Conservation (phyloP, 768 basidiomycete genomes). For the Lactarius hengduanensis region DNA sequence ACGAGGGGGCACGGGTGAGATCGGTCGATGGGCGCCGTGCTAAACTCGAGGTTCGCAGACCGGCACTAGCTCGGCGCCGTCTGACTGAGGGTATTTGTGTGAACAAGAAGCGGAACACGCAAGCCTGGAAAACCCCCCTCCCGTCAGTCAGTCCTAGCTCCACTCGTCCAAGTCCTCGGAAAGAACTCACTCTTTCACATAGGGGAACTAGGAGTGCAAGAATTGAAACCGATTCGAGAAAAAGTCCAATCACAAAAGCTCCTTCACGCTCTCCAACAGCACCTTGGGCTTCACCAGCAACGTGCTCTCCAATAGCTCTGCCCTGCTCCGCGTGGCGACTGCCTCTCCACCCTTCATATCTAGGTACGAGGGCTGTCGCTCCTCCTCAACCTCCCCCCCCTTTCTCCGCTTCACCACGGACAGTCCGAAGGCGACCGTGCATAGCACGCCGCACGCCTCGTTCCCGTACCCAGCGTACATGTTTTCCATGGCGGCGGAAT, state of each 20-base stretch:
- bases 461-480: conserved; percentile 28
- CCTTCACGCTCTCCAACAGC: conserved; percentile 30
- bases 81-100: conserved; percentile 15
- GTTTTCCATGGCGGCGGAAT: conserved; percentile 26
- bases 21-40: conserved; percentile 13
- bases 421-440: conserved; percentile 26
- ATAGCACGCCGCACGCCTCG: conserved; percentile 25
- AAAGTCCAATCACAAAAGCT: conserved; percentile 25
- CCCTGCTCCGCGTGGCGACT: conserved; percentile 13
- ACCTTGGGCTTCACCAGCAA: conserved; percentile 30
- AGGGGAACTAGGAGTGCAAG: conserved; percentile 16
- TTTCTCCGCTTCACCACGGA: conserved; percentile 25
- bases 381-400: conserved; percentile 15
- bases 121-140: conserved; percentile 11
- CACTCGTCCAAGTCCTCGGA: not conserved
- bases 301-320: conserved; percentile 25
- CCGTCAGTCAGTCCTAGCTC: conserved; percentile 2
- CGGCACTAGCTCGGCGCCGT: conserved; percentile 11
- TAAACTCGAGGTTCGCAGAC: conserved; percentile 20
- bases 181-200: conserved; percentile 24
- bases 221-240: conserved; percentile 20
- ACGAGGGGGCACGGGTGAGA: conserved; percentile 14
- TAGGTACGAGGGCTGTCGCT: conserved; percentile 13
- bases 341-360: conserved; percentile 21
- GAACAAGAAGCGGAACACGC: conserved; percentile 17